These are phyloP conservation scores for Pilasporangium apinafurcum DNA, from an alignment of 352 stramenopile genomes.

Conservation along the genomic window DNA sequence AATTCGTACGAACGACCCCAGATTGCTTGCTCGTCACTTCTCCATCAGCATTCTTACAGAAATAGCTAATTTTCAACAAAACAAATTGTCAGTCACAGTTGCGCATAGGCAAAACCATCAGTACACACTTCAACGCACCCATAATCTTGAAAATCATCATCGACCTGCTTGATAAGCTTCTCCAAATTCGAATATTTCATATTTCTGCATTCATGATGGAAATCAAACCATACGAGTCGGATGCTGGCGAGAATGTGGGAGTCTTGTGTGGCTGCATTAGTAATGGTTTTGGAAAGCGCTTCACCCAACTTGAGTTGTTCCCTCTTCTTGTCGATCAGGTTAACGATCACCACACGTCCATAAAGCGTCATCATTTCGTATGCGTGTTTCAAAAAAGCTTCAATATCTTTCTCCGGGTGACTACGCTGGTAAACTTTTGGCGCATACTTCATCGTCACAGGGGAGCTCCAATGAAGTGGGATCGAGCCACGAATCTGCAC, in stretches of 20 bases:
- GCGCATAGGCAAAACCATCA: neutral
- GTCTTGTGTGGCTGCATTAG: constrained; percentile 35
- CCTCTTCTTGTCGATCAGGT: constrained; percentile 94
- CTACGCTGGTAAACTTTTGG: constrained; percentile 76
- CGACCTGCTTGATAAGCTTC: constrained; percentile 86
- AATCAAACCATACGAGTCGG: constrained; percentile 94
- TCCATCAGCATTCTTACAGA: constrained; percentile 44
- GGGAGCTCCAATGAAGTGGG: constrained; percentile 90
- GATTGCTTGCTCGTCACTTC: constrained; percentile 68
- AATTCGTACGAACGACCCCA: constrained; percentile 95
- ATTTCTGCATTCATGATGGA: constrained; percentile 93
- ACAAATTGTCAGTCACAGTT: neutral
- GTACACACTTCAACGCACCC: constrained; percentile 20
- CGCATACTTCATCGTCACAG: constrained; percentile 90
- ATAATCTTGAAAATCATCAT: constrained; percentile 75
- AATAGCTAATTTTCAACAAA: constrained; percentile 24
- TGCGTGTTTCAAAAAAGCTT: constrained; percentile 48
- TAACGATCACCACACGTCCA: constrained; percentile 86
- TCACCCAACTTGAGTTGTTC: constrained; percentile 91
- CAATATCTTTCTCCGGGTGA: constrained; percentile 34
- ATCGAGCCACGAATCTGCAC: constrained; percentile 93
- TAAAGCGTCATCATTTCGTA: constrained; percentile 64
- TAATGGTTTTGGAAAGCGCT: constrained; percentile 80
- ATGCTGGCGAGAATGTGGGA: constrained; percentile 60
- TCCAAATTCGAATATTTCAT: constrained; percentile 91